Percentiles rank a stretch among this genome's conserved stretches.
Evolutionary conservation across 2,329 filamentous ascomycete genomes (phyloP).

Genomic region (Intubia oerlemansii): DNA sequence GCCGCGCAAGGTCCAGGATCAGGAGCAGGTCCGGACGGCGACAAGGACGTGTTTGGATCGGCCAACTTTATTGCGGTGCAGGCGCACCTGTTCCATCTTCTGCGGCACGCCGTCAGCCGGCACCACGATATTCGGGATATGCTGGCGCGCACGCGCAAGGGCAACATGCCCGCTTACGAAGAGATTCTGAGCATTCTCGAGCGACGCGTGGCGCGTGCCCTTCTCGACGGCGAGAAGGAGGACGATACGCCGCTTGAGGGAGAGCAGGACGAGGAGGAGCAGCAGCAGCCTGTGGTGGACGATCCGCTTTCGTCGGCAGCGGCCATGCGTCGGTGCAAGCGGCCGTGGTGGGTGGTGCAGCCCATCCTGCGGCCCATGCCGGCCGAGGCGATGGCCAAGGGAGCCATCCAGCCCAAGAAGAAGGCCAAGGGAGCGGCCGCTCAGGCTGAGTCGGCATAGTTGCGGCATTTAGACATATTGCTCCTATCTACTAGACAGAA

Average conservation of each 20-base stretch:
- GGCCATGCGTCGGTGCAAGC: slow-evolving; percentile 49
- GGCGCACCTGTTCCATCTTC: slow-evolving; percentile 78
- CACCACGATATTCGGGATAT: slow-evolving; percentile 73
- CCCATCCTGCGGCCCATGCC: slow-evolving; percentile 72
- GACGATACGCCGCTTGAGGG: slow-evolving; percentile 9
- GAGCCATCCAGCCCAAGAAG: slow-evolving; percentile 53
- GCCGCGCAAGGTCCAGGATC: neutral
- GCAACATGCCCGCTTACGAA: slow-evolving; percentile 60
- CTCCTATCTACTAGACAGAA: no score
- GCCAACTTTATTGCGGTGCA: slow-evolving; percentile 66
- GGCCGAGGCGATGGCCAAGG: slow-evolving; percentile 67
- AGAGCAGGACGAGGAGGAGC: slow-evolving; percentile 8
- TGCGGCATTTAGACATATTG: neutral
- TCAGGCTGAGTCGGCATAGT: no score
- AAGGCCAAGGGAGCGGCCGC: slow-evolving; percentile 38
- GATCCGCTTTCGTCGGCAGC: slow-evolving; percentile 37
- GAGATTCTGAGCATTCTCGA: slow-evolving; percentile 57
- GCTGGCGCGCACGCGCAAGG: slow-evolving; percentile 45
- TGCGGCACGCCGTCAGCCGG: slow-evolving; percentile 57
- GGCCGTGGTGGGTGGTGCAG: slow-evolving; percentile 83
- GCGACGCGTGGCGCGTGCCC: slow-evolving; percentile 45
- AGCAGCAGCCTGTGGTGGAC: slow-evolving; percentile 13
- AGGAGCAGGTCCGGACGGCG: no score
- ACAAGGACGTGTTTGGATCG: slow-evolving; percentile 11
- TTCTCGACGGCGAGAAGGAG: slow-evolving; percentile 49